Evolutionary conservation across 352 stramenopile genomes (phyloP), one percentile per base, ranked within the genome.

Genomic region (Pythium guiyangense): DNA sequence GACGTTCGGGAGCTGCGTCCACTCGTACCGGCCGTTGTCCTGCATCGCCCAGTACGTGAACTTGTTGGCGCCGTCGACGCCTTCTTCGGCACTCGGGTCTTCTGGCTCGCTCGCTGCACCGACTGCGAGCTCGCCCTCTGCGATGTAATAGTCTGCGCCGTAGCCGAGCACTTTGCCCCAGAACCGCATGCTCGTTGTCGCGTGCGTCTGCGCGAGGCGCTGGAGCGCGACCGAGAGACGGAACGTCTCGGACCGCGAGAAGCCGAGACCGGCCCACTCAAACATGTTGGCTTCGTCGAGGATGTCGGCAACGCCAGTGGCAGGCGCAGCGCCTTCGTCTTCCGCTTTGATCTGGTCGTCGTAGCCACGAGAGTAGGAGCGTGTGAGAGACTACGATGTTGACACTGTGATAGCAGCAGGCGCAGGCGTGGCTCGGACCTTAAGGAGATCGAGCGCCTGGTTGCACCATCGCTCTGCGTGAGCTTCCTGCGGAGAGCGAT

Each of bases 31-130:
- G n/a, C 79, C 78, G 44, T 91, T 70, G 63, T 90, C 84, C 56
- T 86, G 84, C 79, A 92, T 85, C 3, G 84, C 86, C 86, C 85
- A 97, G 65, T 96, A 97, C 14, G 86, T 96, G 59, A 87, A 89
- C 57, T 92, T 93, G 69, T 97, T 97, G 31, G 63, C 74, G 5
- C 90, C 90, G 15, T 64, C 60, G 12, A 60, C 62, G 2, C 82
- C 84, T 69, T 93, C 77, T 40, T 89, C 74, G 0, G 86, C 84
- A 18, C 88, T 74, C 12, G 59, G 57, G 43, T 96, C 88, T 34
- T 95, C 84, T 0, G 76, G 75, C 39, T 88, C 68, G 51, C 74
- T 70, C 10, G 63, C 52, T 11, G 31, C 31, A 4, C 62, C 63
- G 2, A 39, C 15, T 8, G 69, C 44, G 4, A 89, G 39, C 52